Conservation (phyloP, 2,329 filamentous ascomycete genomes). For the Akanthomyces dipterigenus region DNA sequence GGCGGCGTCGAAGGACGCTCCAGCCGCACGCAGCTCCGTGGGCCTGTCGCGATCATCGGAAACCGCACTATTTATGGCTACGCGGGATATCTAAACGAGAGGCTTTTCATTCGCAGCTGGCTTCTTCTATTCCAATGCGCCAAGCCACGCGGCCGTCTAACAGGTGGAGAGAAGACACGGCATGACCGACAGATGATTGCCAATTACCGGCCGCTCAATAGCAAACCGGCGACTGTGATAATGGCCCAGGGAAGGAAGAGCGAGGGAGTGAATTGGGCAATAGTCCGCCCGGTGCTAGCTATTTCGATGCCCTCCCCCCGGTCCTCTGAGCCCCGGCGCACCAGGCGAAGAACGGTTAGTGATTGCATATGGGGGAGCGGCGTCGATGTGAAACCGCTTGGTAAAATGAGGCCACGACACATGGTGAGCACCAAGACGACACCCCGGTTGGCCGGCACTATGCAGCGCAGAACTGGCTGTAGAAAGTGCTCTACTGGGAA, state of each 20-base stretch:
- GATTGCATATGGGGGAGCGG: slow-evolving; percentile 23
- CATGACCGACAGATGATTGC: not conserved
- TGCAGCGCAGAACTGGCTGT: not conserved
- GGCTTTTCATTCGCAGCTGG: not conserved
- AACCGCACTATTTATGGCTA: not conserved
- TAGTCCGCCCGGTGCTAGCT: not conserved
- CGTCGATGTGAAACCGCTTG: slow-evolving; percentile 57
- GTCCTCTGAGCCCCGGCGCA: not conserved
- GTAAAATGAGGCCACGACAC: slow-evolving; percentile 39
- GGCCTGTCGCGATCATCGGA: not conserved
- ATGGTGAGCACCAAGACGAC: not conserved
- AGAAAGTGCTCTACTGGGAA: too few species aligned
- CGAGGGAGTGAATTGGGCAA: not conserved
- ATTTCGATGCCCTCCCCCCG: not conserved
- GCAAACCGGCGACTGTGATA: not conserved
- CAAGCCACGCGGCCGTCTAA: not conserved
- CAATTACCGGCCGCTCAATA: not conserved
- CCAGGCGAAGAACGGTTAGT: not conserved
- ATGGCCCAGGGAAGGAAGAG: not conserved
- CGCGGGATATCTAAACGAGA: too few species aligned
- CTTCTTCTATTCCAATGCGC: not conserved
- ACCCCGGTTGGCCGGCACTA: not conserved
- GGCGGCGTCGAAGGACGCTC: slow-evolving; percentile 2
- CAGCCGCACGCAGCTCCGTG: not conserved
- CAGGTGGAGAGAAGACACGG: not conserved